Percentiles rank a stretch among this genome's conserved stretches.
Conservation (phyloP, 345 rosid species). For the Eucalyptus cloeziana region DNA sequence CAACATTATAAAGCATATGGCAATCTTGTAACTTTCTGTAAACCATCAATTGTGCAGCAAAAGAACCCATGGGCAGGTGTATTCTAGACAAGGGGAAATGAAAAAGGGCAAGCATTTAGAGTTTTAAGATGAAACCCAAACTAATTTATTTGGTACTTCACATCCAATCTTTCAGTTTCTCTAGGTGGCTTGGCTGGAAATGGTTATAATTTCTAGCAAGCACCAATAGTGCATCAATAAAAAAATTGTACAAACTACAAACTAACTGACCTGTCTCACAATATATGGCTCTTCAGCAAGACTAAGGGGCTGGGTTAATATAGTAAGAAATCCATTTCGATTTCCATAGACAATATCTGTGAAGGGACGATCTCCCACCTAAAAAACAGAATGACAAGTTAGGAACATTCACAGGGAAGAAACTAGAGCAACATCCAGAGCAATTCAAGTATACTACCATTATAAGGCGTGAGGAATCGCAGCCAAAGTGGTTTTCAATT, state of each 20-base stretch:
- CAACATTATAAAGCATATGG: not conserved
- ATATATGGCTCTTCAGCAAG: constrained; percentile 79
- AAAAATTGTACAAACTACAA: not conserved
- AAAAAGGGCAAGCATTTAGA: not conserved
- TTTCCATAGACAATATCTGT: constrained; percentile 88
- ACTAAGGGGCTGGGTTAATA: constrained; percentile 73
- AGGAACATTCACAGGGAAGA: not conserved
- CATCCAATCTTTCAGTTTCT: not conserved
- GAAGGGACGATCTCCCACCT: constrained; percentile 98
- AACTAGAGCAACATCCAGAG: not conserved
- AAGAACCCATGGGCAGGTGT: not conserved
- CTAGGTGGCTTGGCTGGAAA: not conserved
- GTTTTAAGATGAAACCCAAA: not conserved
- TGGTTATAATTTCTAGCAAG: not conserved
- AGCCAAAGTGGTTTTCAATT: constrained; percentile 91
- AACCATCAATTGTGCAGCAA: not conserved
- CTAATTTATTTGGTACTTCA: not conserved
- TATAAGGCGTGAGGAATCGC: constrained; percentile 62
- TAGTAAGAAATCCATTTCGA: constrained; percentile 72
- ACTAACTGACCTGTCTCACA: constrained; percentile 76
- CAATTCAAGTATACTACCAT: constrained; percentile 41
- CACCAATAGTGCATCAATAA: not conserved
- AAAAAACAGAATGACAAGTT: constrained; percentile 1
- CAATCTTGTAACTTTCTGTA: not conserved
- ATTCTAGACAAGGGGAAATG: not conserved